phyloP scores from a whole-genome alignment of 345 rosid genomes.

The Melaleuca quinquenervia region DNA sequence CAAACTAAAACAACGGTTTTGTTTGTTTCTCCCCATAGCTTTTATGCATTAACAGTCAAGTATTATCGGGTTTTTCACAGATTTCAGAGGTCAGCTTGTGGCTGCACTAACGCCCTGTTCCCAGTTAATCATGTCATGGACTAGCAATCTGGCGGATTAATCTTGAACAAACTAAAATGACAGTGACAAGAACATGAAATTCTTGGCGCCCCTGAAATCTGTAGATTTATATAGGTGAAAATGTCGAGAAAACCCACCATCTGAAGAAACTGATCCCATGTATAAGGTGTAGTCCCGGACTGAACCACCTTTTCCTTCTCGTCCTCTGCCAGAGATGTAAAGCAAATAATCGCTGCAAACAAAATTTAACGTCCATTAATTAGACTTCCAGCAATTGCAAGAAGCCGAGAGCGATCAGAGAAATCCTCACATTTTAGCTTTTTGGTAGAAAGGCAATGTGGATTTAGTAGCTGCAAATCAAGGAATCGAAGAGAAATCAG shows the following conservation, averaged over 20 bases:
- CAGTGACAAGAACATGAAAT: neutral
- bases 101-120: neutral
- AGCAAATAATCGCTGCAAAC: conserved; percentile 67
- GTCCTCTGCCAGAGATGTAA: conserved; percentile 47
- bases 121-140: neutral
- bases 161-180: neutral
- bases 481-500: neutral
- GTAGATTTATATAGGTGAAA: neutral
- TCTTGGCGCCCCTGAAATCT: neutral
- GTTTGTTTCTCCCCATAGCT: neutral
- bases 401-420: neutral
- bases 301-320: conserved; percentile 37
- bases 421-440: conserved; percentile 48
- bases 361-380: conserved; percentile 6
- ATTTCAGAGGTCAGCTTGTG: neutral
- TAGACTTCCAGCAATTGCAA: neutral
- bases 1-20: neutral
- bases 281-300: conserved; percentile 41
- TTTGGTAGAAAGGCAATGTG: conserved; percentile 36
- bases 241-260: conserved; percentile 35
- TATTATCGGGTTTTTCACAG: no score
- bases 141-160: neutral
- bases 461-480: conserved; percentile 47
- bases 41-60: neutral
- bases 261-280: conserved; percentile 70